These are phyloP conservation scores for Coemansia sp. DNA, from an alignment of 371 early-diverging fungal genomes.

Conservation along the genomic window DNA sequence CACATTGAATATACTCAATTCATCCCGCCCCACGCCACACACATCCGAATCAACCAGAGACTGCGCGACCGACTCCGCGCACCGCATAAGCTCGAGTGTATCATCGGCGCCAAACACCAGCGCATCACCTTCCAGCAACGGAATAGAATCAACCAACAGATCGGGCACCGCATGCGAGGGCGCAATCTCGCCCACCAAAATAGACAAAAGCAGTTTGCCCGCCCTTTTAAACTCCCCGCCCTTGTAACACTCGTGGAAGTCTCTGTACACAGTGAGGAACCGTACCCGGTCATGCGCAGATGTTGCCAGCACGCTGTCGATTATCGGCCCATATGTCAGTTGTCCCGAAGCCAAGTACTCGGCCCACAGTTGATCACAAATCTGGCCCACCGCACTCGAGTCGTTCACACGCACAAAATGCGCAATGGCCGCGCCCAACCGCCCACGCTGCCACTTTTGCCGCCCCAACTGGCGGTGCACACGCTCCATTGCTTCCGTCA, in stretches of 20 bases:
- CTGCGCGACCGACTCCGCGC: conserved; percentile 27
- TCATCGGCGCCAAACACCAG: conserved; percentile 38
- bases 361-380: conserved; percentile 43
- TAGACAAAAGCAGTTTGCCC: conserved; percentile 16
- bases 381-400: conserved; percentile 10
- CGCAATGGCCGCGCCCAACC: conserved; percentile 42
- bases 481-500: conserved; percentile 12
- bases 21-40: conserved; percentile 4
- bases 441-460: conserved; percentile 42
- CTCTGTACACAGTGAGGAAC: conserved; percentile 37
- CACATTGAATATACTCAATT: conserved; percentile 27
- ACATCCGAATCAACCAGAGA: neutral
- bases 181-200: conserved; percentile 28
- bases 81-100: conserved; percentile 44
- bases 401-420: conserved; percentile 35
- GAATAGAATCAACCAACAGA: conserved; percentile 39
- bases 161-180: conserved; percentile 28
- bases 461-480: conserved; percentile 43
- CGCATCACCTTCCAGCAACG: conserved; percentile 42
- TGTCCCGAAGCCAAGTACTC: conserved; percentile 31
- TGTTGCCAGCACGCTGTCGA: conserved; percentile 39
- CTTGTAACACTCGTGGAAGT: conserved; percentile 37
- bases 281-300: conserved; percentile 27
- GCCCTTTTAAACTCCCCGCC: conserved; percentile 13
- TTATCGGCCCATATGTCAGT: conserved; percentile 32